Percentiles rank a stretch among this genome's conserved stretches.
Evolutionary conservation across 2,329 filamentous ascomycete genomes (phyloP).

Genomic region (Pyricularia pennisetigena): DNA sequence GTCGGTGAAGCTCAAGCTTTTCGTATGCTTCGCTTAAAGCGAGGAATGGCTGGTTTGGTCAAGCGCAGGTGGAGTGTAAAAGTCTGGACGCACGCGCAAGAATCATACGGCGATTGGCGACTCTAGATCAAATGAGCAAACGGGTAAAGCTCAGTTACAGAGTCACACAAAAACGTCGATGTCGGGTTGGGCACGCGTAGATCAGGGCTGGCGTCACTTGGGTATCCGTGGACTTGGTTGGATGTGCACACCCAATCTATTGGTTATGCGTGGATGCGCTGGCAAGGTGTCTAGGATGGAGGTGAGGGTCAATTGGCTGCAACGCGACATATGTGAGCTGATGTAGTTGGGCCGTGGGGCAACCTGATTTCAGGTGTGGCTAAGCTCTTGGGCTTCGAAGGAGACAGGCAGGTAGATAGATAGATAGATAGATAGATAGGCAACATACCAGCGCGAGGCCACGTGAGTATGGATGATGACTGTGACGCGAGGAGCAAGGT

Average conservation of each 20-base stretch:
- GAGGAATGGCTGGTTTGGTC: not conserved
- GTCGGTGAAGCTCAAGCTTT: not conserved
- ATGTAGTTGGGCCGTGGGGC: conserved; percentile 30
- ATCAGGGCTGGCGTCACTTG: conserved; percentile 29
- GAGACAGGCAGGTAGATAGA: not conserved
- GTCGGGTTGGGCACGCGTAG: conserved; percentile 31
- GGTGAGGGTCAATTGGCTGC: conserved; percentile 42
- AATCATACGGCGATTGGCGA: not conserved
- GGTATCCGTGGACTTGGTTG: conserved; percentile 33
- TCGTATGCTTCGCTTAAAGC: not conserved
- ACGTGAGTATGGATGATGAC: conserved; percentile 26
- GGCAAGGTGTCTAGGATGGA: conserved; percentile 42
- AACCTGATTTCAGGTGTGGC: conserved; percentile 18
- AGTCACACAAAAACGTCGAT: conserved; percentile 1
- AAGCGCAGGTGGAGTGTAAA: not conserved
- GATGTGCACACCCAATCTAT: conserved; percentile 41
- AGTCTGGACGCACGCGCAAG: not conserved
- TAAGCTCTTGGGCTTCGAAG: conserved; percentile 15
- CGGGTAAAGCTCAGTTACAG: not conserved
- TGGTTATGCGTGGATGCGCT: conserved; percentile 52
- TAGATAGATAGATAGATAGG: not conserved
- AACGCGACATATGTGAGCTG: conserved; percentile 51
- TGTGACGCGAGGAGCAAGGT: not conserved
- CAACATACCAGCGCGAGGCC: conserved; percentile 21
- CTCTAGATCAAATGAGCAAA: not conserved